Conservation (phyloP, 2,329 filamentous ascomycete genomes). For the Colletotrichum siamense region DNA sequence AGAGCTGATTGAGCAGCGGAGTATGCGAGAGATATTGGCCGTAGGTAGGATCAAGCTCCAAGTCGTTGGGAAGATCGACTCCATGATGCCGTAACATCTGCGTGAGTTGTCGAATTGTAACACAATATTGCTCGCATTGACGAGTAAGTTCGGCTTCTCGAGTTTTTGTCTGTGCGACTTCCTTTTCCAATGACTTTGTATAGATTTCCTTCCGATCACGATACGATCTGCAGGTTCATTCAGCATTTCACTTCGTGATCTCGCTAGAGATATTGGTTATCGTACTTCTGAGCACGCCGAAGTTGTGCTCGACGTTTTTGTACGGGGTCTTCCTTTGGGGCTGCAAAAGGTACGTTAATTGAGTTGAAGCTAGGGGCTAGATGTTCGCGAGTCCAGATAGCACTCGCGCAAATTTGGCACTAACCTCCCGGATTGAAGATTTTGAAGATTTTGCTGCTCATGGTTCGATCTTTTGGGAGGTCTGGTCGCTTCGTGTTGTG, state of each 20-base stretch:
- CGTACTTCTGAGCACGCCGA: conserved; percentile 32
- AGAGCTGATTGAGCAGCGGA: neutral
- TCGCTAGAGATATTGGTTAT: neutral
- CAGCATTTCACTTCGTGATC: neutral
- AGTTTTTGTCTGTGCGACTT: conserved; percentile 23
- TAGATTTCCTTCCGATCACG: conserved; percentile 34
- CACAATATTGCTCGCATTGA: conserved; percentile 23
- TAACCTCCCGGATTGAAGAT: conserved; percentile 38
- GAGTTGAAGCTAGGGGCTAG: neutral
- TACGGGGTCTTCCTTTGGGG: conserved; percentile 27
- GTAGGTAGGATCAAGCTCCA: neutral
- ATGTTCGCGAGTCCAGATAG: neutral
- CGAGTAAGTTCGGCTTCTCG: conserved; percentile 26
- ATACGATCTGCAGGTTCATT: conserved; percentile 25
- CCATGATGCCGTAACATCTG: conserved; percentile 21
- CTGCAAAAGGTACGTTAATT: neutral
- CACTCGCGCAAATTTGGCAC: neutral
- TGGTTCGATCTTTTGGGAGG: neutral
- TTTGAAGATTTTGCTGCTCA: conserved; percentile 30
- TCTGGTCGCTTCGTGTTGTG: neutral
- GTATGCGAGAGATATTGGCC: neutral
- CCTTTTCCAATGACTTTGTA: conserved; percentile 30
- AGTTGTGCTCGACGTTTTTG: conserved; percentile 32
- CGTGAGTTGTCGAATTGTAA: conserved; percentile 21
- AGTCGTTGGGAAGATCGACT: neutral